These are phyloP conservation scores for Entoloma clypeatum DNA, from an alignment of 1,284 basidiomycete genomes.

Conservation along the genomic window DNA sequence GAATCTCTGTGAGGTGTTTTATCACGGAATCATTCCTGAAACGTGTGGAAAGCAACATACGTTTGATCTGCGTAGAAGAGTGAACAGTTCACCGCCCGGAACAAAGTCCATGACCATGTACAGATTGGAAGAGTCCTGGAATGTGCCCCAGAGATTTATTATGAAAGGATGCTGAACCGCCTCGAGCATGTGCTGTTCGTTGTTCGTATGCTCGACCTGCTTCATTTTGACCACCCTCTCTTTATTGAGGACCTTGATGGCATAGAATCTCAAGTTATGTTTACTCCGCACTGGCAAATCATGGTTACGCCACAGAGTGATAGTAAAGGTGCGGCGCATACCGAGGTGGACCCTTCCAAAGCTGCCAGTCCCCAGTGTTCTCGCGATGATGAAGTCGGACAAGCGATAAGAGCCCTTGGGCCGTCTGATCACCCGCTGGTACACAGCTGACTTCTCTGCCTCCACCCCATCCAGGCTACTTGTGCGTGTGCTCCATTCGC, in stretches of 20 bases:
- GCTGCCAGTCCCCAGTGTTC: constrained; percentile 88
- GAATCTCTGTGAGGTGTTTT: constrained; percentile 67
- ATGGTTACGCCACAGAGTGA: constrained; percentile 5
- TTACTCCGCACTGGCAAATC: constrained; percentile 69
- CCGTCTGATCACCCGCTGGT: constrained; percentile 30
- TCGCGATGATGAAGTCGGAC: constrained; percentile 69
- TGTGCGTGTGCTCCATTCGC: constrained; percentile 44
- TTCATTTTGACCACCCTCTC: constrained; percentile 95
- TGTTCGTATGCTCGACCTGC: constrained; percentile 97
- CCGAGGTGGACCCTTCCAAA: constrained; percentile 94
- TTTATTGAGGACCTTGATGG: constrained; percentile 92
- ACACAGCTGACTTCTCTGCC: constrained; percentile 24
- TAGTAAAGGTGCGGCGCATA: constrained; percentile 31
- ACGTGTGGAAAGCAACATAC: constrained; percentile 41
- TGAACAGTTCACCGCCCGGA: constrained; percentile 95
- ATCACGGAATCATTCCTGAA: constrained; percentile 1
- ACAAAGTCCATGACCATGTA: constrained; percentile 99
- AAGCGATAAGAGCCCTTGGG: constrained; percentile 68
- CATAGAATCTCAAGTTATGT: constrained; percentile 92
- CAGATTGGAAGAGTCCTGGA: constrained; percentile 89
- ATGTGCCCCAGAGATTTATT: constrained; percentile 97
- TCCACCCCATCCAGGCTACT: constrained; percentile 36
- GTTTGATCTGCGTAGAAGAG: constrained; percentile 83
- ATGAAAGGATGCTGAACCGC: constrained; percentile 94
- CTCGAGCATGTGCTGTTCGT: constrained; percentile 89